phyloP scores from a whole-genome alignment of 805 yeast species.

The Saccharomycopsis sp. region DNA sequence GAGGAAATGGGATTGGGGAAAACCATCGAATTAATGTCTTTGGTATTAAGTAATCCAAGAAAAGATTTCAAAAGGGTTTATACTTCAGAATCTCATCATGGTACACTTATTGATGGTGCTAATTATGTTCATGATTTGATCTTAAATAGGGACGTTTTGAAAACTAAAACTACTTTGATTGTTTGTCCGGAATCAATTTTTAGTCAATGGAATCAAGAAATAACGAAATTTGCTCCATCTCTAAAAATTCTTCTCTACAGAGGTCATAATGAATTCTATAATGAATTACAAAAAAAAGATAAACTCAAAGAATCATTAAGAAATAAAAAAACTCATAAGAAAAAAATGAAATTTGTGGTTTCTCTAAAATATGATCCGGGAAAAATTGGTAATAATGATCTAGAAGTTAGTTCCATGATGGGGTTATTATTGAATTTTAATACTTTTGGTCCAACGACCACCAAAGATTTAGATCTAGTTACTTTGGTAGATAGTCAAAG shows the following conservation, averaged over 20 bases:
- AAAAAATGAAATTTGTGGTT: constrained; percentile 4
- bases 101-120: constrained; percentile 22
- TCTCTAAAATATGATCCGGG: constrained; percentile 6
- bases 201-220: constrained; percentile 80
- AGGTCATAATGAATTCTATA: constrained; percentile 35
- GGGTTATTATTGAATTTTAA: constrained; percentile 7
- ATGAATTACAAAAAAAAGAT: not conserved
- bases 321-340: not conserved
- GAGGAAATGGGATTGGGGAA: constrained; percentile 99
- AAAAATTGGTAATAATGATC: constrained; percentile 3
- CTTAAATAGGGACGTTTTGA: constrained; percentile 35
- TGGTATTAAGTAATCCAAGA: constrained; percentile 54
- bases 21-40: constrained; percentile 72
- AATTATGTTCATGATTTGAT: constrained; percentile 28
- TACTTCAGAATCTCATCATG: constrained; percentile 1
- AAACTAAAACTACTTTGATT: constrained; percentile 64
- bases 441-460: constrained; percentile 3
- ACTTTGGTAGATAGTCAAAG: too few species aligned
- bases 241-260: constrained; percentile 53
- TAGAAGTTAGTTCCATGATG: too few species aligned
- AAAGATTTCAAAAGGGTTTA: constrained; percentile 9
- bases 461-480: not conserved
- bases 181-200: constrained; percentile 80
- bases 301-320: not conserved
- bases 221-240: constrained; percentile 44